phyloP scores from a whole-genome alignment of 441 rosid species.

The Lepidium campestre region DNA sequence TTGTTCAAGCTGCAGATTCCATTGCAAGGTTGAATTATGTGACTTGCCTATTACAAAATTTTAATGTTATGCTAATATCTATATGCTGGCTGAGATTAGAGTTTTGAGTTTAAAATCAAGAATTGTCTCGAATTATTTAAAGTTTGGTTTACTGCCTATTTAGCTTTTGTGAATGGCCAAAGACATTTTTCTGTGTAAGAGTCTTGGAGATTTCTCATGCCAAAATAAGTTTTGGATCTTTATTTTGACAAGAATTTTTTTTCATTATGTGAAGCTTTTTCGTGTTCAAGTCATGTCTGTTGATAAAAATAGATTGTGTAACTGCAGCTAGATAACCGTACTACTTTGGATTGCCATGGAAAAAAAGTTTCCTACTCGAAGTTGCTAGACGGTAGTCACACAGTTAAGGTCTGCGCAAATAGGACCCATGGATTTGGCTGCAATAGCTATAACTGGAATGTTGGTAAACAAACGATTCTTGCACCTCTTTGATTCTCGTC shows the following conservation, averaged over 20 bases:
- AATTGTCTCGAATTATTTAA: neutral
- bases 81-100: neutral
- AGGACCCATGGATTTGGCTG: constrained; percentile 52
- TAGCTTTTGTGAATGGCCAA: constrained; percentile 1
- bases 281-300: neutral
- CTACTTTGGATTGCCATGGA: constrained; percentile 47
- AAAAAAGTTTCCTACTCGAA: constrained; percentile 42
- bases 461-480: constrained; percentile 55
- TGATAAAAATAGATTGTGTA: constrained; percentile 8
- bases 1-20: constrained; percentile 50
- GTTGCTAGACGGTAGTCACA: constrained; percentile 70
- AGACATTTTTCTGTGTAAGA: neutral
- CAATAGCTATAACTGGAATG: constrained; percentile 60
- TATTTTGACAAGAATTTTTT: neutral
- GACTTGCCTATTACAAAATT: neutral
- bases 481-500: constrained; percentile 8
- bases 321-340: constrained; percentile 67
- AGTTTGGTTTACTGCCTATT: neutral
- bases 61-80: neutral
- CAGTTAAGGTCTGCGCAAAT: constrained; percentile 65
- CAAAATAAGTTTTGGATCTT: too few relatives aligned
- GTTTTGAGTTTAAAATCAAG: neutral
- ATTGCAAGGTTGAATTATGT: constrained; percentile 50
- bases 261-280: neutral
- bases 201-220: too few relatives aligned